Conservation (phyloP, 202 grass and related monocot species). For the Digitaria exilis region DNA sequence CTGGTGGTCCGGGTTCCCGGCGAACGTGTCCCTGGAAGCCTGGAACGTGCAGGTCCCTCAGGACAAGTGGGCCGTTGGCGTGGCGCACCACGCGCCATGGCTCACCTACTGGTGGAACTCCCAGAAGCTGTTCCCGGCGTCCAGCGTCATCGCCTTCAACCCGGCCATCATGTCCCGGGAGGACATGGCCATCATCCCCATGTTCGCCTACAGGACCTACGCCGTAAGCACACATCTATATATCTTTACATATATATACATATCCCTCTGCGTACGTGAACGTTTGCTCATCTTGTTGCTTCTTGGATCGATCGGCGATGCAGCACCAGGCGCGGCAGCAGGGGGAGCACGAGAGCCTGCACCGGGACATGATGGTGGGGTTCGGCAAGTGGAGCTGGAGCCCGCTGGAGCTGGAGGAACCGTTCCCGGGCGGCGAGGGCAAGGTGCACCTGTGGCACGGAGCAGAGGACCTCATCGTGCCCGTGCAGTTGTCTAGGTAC, state of each 20-base stretch:
- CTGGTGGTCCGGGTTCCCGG: slow-evolving; percentile 87
- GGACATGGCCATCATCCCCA: slow-evolving; percentile 50
- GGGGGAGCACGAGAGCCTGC: slow-evolving; percentile 68
- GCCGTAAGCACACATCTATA: background rate
- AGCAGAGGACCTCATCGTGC: slow-evolving; percentile 71
- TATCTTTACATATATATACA: too few species aligned
- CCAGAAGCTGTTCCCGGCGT: slow-evolving; percentile 74
- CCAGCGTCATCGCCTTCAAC: slow-evolving; percentile 68
- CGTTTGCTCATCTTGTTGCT: background rate
- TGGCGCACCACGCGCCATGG: slow-evolving; percentile 82
- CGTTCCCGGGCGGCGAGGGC: slow-evolving; percentile 70
- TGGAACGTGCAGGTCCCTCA: slow-evolving; percentile 66
- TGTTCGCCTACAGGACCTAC: slow-evolving; percentile 25
- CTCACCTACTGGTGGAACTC: slow-evolving; percentile 94
- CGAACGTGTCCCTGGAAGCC: slow-evolving; percentile 64
- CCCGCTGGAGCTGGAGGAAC: slow-evolving; percentile 74
- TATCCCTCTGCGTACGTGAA: too few species aligned
- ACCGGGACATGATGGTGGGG: slow-evolving; percentile 75
- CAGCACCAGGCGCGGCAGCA: slow-evolving; percentile 68
- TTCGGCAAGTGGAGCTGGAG: slow-evolving; percentile 85
- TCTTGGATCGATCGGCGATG: too few species aligned
- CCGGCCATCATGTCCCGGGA: slow-evolving; percentile 32
- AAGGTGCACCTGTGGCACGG: slow-evolving; percentile 89
- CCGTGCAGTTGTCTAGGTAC: slow-evolving; percentile 60
- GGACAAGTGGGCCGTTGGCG: slow-evolving; percentile 81